Conservation (phyloP, 164 flowering plant species). For the Vitis amurensis region DNA sequence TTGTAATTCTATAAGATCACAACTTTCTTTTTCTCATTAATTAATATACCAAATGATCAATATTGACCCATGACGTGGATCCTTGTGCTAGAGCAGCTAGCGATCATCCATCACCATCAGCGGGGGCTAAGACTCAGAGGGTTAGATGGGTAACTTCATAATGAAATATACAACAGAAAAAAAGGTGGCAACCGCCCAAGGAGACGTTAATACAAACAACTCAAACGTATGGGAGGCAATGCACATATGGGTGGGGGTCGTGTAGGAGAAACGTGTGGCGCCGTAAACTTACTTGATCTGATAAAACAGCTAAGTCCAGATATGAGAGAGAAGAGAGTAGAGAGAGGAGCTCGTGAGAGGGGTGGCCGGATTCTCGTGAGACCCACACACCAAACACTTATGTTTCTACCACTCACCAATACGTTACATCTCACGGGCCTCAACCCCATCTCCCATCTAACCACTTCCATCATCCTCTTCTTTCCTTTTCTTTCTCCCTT, state of each 20-base stretch:
- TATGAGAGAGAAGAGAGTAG: constrained; percentile 1
- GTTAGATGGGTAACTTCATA: not conserved
- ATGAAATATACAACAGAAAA: too few species aligned
- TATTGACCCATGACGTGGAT: too few species aligned
- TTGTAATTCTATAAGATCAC: too few species aligned
- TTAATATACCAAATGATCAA: too few species aligned
- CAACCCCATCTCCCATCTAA: not conserved
- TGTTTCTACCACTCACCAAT: not conserved
- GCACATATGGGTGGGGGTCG: not conserved
- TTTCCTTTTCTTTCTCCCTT: too few species aligned
- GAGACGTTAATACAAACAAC: too few species aligned
- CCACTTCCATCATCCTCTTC: too few species aligned
- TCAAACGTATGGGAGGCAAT: too few species aligned
- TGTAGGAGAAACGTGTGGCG: constrained; percentile 8
- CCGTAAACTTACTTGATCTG: not conserved
- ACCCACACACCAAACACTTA: constrained; percentile 2
- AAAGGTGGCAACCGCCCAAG: too few species aligned
- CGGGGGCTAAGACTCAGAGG: not conserved
- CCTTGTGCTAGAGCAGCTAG: too few species aligned
- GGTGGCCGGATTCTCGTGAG: constrained; percentile 31
- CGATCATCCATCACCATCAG: too few species aligned
- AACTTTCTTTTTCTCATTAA: too few species aligned
- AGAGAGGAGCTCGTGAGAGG: constrained; percentile 23
- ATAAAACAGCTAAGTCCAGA: constrained; percentile 7
- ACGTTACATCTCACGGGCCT: constrained; percentile 16